Evolutionary conservation across 2,329 filamentous ascomycete genomes (phyloP).

Genomic region (Fusarium burgessii): DNA sequence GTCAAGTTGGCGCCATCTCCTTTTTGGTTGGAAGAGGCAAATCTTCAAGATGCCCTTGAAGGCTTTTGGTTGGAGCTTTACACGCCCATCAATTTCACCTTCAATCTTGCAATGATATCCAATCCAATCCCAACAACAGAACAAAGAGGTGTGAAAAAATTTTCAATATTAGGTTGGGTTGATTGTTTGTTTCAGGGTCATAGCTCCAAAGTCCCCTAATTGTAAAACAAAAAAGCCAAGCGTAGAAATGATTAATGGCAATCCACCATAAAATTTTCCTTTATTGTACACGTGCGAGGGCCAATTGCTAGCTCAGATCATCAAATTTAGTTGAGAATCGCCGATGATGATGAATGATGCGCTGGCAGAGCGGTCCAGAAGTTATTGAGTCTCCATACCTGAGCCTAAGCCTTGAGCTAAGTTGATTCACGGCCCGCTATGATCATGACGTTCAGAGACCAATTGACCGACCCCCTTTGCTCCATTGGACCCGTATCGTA

Average conservation of each 20-base stretch:
- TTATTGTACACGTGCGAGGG: slow-evolving; percentile 7
- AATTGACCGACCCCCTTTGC: slow-evolving; percentile 12
- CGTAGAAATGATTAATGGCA: not conserved
- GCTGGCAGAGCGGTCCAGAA: slow-evolving; percentile 27
- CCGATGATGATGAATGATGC: slow-evolving; percentile 31
- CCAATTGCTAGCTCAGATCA: slow-evolving; percentile 33
- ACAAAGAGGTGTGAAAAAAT: slow-evolving; percentile 2
- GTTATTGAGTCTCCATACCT: slow-evolving; percentile 22
- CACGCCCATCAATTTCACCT: slow-evolving; percentile 20
- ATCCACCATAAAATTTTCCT: slow-evolving; percentile 32
- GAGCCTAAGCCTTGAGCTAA: not conserved
- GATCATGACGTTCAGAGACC: slow-evolving; percentile 22
- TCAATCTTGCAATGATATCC: slow-evolving; percentile 11
- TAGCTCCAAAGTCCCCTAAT: slow-evolving; percentile 8
- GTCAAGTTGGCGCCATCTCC: slow-evolving; percentile 16
- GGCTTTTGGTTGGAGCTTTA: slow-evolving; percentile 23
- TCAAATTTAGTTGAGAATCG: slow-evolving; percentile 34
- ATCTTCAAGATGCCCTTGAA: slow-evolving; percentile 9
- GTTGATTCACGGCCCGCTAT: slow-evolving; percentile 25
- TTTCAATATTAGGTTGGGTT: not conserved
- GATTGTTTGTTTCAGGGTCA: slow-evolving; percentile 20
- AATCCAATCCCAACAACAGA: slow-evolving; percentile 15
- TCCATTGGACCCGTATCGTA: slow-evolving; percentile 1
- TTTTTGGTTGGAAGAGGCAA: slow-evolving; percentile 15
- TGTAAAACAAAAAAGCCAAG: slow-evolving; percentile 3